Conservation (phyloP, 768 basidiomycete species). For the Solioccasus polychromus region DNA sequence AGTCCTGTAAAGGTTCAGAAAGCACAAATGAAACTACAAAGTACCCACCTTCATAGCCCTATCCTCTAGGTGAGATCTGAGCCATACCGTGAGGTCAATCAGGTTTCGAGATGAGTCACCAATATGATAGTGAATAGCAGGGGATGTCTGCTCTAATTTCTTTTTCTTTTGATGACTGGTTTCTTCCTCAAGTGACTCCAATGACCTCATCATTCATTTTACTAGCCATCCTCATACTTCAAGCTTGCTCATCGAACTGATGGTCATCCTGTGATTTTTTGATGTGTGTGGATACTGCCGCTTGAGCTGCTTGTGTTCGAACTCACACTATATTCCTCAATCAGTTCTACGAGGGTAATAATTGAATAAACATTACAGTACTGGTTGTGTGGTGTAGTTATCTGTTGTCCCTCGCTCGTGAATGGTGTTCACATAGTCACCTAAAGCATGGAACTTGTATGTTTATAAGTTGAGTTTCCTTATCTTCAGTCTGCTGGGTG, state of each 20-base stretch:
- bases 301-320: constrained; percentile 37
- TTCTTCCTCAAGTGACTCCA: no score
- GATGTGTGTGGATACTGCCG: no score
- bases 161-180: not conserved
- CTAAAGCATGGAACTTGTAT: constrained; percentile 32
- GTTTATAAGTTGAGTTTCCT: constrained; percentile 24
- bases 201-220: no score
- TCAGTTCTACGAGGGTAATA: not conserved
- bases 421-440: constrained; percentile 19
- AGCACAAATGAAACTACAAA: not conserved
- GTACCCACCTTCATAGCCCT: constrained; percentile 8
- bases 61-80: constrained; percentile 1
- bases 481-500: not conserved
- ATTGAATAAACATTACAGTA: not conserved
- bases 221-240: no score
- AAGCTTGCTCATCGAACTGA: no score
- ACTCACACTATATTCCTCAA: constrained; percentile 32
- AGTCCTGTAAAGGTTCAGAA: not conserved
- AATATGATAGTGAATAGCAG: constrained; percentile 9
- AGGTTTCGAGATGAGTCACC: not conserved
- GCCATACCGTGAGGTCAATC: not conserved
- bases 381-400: constrained; percentile 6
- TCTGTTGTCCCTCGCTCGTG: constrained; percentile 2
- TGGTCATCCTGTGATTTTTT: no score
- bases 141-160: not conserved